Percentiles rank a stretch among this genome's conserved stretches.
These are phyloP conservation scores for Euphorbia corollata DNA, from an alignment of 441 rosid species.

Conservation along the genomic window DNA sequence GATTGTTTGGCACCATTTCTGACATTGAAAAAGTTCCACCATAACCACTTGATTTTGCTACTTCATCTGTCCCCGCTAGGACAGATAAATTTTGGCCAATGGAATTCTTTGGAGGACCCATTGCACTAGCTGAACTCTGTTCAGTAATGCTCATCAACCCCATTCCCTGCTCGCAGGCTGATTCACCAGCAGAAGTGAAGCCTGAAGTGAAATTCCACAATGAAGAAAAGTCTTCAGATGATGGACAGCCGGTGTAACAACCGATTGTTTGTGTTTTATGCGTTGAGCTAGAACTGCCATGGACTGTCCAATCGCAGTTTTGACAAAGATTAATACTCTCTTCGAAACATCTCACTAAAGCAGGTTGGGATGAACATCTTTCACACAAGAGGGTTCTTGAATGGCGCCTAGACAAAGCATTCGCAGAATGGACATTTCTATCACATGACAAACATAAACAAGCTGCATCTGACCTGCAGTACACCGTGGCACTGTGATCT, in stretches of 20 bases:
- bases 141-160: constrained; percentile 79
- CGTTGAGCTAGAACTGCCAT: constrained; percentile 38
- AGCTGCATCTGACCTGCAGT: constrained; percentile 92
- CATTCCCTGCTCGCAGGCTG: constrained; percentile 69
- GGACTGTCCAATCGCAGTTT: constrained; percentile 88
- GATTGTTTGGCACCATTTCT: constrained; percentile 32
- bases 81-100: constrained; percentile 31
- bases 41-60: constrained; percentile 34
- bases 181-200: constrained; percentile 45
- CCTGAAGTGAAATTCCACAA: constrained; percentile 73
- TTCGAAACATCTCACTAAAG: constrained; percentile 63
- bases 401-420: constrained; percentile 87
- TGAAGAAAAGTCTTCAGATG: constrained; percentile 77
- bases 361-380: constrained; percentile 82
- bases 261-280: constrained; percentile 75
- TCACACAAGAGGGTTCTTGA: constrained; percentile 80
- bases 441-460: constrained; percentile 92
- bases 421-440: constrained; percentile 86
- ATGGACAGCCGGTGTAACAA: constrained; percentile 89
- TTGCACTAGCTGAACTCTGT: constrained; percentile 28
- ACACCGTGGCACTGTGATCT: constrained; percentile 78
- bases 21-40: constrained; percentile 46
- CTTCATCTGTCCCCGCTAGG: constrained; percentile 19
- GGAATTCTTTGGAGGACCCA: constrained; percentile 32
- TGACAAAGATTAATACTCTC: constrained; percentile 89